Conservation (phyloP, 192 early-diverging fungal species). For the Entomortierella chlamydospora region DNA sequence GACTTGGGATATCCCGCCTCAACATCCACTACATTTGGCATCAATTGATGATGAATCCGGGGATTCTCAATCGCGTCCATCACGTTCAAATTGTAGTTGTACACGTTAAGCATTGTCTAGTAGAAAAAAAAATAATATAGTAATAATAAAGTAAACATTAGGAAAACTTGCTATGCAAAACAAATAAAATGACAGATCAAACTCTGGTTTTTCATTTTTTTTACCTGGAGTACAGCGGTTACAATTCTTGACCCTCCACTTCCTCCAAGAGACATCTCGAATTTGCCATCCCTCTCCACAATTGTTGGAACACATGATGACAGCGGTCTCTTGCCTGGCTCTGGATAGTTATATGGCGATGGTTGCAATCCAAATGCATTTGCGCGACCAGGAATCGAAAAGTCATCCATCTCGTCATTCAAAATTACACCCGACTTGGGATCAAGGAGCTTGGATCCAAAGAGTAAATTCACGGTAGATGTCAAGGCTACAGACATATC, state of each 20-base stretch:
- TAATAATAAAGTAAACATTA: no score
- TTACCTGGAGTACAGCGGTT: slow-evolving; percentile 72
- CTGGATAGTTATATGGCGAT: slow-evolving; percentile 85
- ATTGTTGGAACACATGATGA: slow-evolving; percentile 76
- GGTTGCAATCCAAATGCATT: slow-evolving; percentile 86
- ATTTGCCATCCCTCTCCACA: slow-evolving; percentile 70
- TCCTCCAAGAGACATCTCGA: slow-evolving; percentile 84
- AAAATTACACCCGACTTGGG: slow-evolving; percentile 88
- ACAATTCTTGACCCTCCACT: slow-evolving; percentile 90
- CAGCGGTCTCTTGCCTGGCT: slow-evolving; percentile 86
- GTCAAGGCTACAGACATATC: slow-evolving; percentile 85
- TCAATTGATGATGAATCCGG: slow-evolving; percentile 91
- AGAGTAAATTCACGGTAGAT: slow-evolving; percentile 88
- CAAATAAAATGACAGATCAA: no score
- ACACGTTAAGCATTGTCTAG: slow-evolving; percentile 79
- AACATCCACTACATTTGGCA: slow-evolving; percentile 72
- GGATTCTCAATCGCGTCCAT: slow-evolving; percentile 78
- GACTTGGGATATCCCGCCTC: slow-evolving; percentile 22
- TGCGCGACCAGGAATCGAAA: slow-evolving; percentile 80
- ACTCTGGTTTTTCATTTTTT: no score
- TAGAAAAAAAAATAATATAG: not conserved
- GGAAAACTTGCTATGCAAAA: no score
- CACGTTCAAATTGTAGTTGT: slow-evolving; percentile 77
- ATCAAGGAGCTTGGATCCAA: slow-evolving; percentile 93
- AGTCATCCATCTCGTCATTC: slow-evolving; percentile 98